Evolutionary conservation across 106 monocot genomes (phyloP).

Genomic region (Phalaenopsis equestris): DNA sequence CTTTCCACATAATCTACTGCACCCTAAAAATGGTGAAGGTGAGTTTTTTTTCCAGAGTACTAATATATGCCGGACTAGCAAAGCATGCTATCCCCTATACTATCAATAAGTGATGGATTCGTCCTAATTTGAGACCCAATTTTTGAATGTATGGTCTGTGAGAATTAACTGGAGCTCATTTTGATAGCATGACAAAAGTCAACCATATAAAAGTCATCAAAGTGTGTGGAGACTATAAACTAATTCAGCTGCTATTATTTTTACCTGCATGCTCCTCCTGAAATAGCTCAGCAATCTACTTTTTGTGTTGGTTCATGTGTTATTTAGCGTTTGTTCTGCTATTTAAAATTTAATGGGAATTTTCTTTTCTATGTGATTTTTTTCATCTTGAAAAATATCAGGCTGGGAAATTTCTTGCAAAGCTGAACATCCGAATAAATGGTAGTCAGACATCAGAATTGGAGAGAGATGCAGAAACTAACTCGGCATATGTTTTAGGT

Average conservation of each 20-base stretch:
- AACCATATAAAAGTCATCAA: neutral
- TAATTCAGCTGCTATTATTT: neutral
- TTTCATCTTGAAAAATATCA: conserved; percentile 8
- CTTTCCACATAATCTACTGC: neutral
- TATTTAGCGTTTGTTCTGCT: neutral
- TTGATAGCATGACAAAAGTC: neutral
- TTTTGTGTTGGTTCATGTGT: neutral
- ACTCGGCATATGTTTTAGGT: neutral
- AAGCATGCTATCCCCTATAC: neutral
- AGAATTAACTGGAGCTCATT: neutral
- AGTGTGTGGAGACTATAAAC: neutral
- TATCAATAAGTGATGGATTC: neutral
- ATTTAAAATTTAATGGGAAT: neutral
- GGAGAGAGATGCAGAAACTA: neutral
- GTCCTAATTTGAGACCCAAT: neutral
- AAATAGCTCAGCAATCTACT: too few species aligned
- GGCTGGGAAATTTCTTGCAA: conserved; percentile 4
- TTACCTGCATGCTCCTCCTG: neutral
- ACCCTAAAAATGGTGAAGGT: neutral
- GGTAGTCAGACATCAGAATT: neutral
- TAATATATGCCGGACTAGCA: neutral
- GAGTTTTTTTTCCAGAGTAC: neutral
- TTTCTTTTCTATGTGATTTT: neutral
- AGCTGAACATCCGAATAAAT: neutral
- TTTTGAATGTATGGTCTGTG: neutral